Evolutionary conservation across 805 yeast genomes (phyloP), one percentile per base, ranked within the genome.

Genomic region (Torulaspora indica): DNA sequence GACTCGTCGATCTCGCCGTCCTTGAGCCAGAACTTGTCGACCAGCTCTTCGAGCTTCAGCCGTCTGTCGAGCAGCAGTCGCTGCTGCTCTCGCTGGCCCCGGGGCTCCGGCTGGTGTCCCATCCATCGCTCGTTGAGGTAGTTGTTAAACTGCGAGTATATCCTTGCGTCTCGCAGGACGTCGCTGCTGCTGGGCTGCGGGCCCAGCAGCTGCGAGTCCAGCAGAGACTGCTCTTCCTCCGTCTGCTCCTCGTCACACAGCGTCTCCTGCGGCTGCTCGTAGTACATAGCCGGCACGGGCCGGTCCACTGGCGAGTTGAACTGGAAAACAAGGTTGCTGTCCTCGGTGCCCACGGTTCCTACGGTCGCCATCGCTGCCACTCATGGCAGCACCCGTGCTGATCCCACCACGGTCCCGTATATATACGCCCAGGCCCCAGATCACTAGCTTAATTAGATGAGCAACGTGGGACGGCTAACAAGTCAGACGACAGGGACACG

Each of bases 1-100:
- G 54, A 54, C 23, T 55, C 63, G 18, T 55, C 55, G 17, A 58
- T 49, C 24, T 41, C 45, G 1, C 49, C 54, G 31, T 55, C 61
- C 29, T 52, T 53, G 13, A 60, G 45, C 66, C 66, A 62, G 41
- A 55, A 55, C 31, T 43, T 44, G 32, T 55, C 51, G 8, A 47
- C 51, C 51, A 53, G 44, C 35, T 53, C 51, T 45, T 46, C 56
- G 31, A 51, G 32, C 23, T 36, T 45, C 27, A 40, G 12, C 33
- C 32, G 20, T 13, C 42, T 12, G 15, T 20, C 17, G 6, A 17
- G 40, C 42, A 40, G 33, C 33, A 27, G 18, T 24, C 23, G 35
- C 13, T 18, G 22, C 15, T 10, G 32, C 14, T 23, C 25, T 23
- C 25, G n/a, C n/a, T n/a, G n/a, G n/a, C n/a, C n/a, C n/a, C n/a